Evolutionary conservation across 371 early-diverging fungal genomes (phyloP).

Genomic region (Mortierella sp.): DNA sequence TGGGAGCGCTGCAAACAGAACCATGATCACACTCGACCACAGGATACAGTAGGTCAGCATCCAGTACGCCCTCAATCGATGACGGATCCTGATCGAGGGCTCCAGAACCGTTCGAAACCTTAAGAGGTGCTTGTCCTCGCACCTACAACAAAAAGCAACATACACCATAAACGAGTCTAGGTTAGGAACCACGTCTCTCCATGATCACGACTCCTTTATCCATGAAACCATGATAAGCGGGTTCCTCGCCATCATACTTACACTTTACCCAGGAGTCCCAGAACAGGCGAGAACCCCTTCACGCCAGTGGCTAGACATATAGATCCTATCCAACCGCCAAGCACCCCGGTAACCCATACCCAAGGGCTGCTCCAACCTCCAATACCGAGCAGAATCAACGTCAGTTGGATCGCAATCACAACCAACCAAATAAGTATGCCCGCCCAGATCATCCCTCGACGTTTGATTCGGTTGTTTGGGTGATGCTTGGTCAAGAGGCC

Average conservation of each 20-base stretch:
- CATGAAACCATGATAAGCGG: neutral
- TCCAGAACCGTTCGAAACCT: conserved; percentile 32
- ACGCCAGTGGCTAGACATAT: conserved; percentile 36
- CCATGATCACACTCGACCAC: conserved; percentile 43
- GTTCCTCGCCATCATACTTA: conserved; percentile 12
- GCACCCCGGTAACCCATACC: conserved; percentile 37
- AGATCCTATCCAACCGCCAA: conserved; percentile 39
- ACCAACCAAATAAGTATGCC: conserved; percentile 25
- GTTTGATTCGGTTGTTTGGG: conserved; percentile 30
- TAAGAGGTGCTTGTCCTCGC: conserved; percentile 43
- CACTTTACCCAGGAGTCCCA: conserved; percentile 47
- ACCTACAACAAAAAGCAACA: conserved; percentile 9
- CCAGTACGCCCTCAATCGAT: conserved; percentile 36
- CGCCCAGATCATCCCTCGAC: conserved; percentile 33
- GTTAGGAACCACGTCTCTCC: neutral
- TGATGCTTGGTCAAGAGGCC: conserved; percentile 35
- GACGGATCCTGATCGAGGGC: conserved; percentile 42
- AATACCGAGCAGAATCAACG: conserved; percentile 21
- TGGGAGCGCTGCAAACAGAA: conserved; percentile 51
- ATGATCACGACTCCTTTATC: neutral
- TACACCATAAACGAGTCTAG: neutral
- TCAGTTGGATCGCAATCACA: conserved; percentile 27
- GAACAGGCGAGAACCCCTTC: conserved; percentile 40
- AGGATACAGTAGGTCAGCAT: conserved; percentile 43
- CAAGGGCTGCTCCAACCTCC: conserved; percentile 48